Evolutionary conservation across 805 yeast species (phyloP).

Genomic region (Saccharomycopsis olivae): DNA sequence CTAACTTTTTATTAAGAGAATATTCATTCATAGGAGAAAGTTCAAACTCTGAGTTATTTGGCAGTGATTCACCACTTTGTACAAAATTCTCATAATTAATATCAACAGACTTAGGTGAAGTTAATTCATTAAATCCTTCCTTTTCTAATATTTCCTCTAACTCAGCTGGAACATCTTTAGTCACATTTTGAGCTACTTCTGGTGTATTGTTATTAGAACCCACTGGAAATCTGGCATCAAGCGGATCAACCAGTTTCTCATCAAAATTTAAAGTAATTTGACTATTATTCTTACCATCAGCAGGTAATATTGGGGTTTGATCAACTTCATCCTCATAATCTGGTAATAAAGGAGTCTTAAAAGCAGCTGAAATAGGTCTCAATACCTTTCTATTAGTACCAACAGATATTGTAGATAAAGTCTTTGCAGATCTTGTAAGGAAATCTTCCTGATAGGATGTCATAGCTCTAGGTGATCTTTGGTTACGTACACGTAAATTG

Average conservation of each 20-base stretch:
- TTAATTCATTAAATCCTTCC: slow-evolving; percentile 10
- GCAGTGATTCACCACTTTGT: slow-evolving; percentile 8
- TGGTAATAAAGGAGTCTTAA: slow-evolving; percentile 14
- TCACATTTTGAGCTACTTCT: not conserved
- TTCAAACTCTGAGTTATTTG: slow-evolving; percentile 10
- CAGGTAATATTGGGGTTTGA: slow-evolving; percentile 13
- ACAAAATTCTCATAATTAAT: slow-evolving; percentile 12
- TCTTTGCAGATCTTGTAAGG: slow-evolving; percentile 13
- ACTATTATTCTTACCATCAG: slow-evolving; percentile 12
- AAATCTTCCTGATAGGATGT: slow-evolving; percentile 14
- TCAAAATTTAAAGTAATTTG: slow-evolving; percentile 12
- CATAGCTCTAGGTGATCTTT: slow-evolving; percentile 7
- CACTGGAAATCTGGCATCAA: not conserved
- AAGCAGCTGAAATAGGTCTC: slow-evolving; percentile 16
- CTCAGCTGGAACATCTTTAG: slow-evolving; percentile 7
- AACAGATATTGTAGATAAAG: slow-evolving; percentile 9
- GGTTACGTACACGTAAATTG: not conserved
- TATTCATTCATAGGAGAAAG: slow-evolving; percentile 10
- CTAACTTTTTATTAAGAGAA: slow-evolving; percentile 4
- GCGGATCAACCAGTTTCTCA: not conserved
- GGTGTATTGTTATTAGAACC: not conserved
- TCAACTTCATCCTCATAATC: slow-evolving; percentile 15
- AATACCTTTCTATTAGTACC: slow-evolving; percentile 10
- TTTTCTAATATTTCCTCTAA: slow-evolving; percentile 6
- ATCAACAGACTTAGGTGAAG: slow-evolving; percentile 7